Conservation (phyloP, 345 rosid genomes). For the Boechera divaricarpa region DNA sequence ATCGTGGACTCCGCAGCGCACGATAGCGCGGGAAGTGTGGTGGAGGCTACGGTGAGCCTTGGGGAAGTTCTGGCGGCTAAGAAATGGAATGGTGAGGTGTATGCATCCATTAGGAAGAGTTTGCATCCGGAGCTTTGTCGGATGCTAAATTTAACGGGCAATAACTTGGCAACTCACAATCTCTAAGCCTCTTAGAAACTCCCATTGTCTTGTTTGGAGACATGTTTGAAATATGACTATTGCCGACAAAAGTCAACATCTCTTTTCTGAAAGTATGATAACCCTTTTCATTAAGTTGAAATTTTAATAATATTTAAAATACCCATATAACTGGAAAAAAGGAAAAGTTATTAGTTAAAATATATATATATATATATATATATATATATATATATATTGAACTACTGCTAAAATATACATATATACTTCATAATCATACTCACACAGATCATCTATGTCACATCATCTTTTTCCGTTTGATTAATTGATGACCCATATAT, state of each 20-base stretch:
- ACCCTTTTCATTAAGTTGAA: too few species aligned
- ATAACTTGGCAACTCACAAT: conserved; percentile 42
- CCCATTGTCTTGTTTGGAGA: conserved; percentile 4
- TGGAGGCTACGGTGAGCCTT: conserved; percentile 54
- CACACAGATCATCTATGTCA: too few species aligned
- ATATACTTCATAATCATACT: too few species aligned
- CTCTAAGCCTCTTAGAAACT: conserved; percentile 31
- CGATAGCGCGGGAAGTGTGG: conserved; percentile 52
- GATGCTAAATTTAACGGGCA: conserved; percentile 49
- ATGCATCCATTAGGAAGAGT: conserved; percentile 73
- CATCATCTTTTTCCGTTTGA: too few species aligned
- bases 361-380: too few species aligned
- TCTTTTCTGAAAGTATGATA: too few species aligned
- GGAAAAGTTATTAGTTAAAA: too few species aligned
- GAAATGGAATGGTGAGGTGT: conserved; percentile 70
- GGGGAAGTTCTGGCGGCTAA: conserved; percentile 58
- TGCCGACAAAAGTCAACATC: neutral
- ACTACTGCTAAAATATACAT: too few species aligned
- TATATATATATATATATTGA: too few species aligned
- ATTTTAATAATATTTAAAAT: too few species aligned
- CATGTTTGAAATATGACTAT: neutral
- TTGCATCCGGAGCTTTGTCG: conserved; percentile 66
- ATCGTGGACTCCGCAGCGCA: conserved; percentile 66
- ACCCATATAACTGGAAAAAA: too few species aligned
- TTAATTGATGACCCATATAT: too few species aligned